These are phyloP conservation scores for Phytomonas sp. DNA, from an alignment of 208 protist genomes.

Conservation along the genomic window DNA sequence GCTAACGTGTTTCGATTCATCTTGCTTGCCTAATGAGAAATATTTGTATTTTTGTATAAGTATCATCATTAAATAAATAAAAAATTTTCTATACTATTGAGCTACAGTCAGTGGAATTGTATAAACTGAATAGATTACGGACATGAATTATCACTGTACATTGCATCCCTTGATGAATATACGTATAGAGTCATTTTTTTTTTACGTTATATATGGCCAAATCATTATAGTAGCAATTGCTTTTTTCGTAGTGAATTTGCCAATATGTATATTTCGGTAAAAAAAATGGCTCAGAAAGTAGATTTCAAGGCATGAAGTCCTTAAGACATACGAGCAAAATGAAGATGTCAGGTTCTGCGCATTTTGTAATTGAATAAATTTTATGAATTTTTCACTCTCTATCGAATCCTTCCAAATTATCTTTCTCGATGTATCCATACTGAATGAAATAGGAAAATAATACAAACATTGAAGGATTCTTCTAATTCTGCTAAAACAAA, in stretches of 20 bases:
- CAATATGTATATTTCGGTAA: not conserved
- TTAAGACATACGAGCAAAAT: not conserved
- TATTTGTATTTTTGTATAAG: not conserved
- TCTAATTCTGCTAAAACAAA: not conserved
- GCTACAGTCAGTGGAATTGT: not conserved
- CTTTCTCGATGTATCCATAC: not conserved
- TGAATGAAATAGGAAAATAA: not conserved
- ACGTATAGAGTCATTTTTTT: not conserved
- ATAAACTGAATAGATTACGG: not conserved
- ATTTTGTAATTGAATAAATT: not conserved
- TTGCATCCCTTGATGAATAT: not conserved
- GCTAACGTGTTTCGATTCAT: not conserved
- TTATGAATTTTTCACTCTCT: not conserved
- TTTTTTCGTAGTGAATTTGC: not conserved
- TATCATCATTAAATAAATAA: not conserved
- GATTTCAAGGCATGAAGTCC: not conserved
- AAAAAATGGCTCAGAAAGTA: too few species aligned
- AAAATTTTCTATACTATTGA: not conserved
- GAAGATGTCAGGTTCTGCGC: not conserved
- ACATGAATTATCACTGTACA: not conserved
- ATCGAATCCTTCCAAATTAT: not conserved
- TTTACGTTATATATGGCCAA: not conserved
- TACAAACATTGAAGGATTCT: not conserved
- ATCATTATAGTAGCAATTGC: not conserved
- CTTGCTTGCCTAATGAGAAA: not conserved